These are phyloP conservation scores for Dothistroma septosporum DNA, from an alignment of 2,329 filamentous ascomycete species.

Conservation along the genomic window DNA sequence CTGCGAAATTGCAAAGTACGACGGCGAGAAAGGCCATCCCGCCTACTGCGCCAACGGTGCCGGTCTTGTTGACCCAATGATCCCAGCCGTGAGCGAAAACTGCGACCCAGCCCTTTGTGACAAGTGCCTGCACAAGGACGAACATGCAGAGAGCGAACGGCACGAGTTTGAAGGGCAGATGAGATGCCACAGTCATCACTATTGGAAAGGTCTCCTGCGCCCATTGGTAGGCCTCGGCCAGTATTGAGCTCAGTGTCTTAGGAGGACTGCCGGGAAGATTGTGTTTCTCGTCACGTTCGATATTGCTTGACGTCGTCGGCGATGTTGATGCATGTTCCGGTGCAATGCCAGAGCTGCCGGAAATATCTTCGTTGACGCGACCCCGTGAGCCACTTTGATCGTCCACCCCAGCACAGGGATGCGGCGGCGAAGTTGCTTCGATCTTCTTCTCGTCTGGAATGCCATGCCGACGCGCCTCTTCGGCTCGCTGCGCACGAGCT, in stretches of 20 bases:
- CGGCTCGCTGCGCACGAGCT: slow-evolving; percentile 41
- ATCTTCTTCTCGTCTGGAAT: background rate
- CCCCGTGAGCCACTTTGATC: background rate
- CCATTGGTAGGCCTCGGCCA: slow-evolving; percentile 51
- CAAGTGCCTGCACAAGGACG: slow-evolving; percentile 66
- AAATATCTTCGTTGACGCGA: background rate
- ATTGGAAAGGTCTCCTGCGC: slow-evolving; percentile 68
- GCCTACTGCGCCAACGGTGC: slow-evolving; percentile 63
- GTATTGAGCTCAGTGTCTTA: slow-evolving; percentile 53
- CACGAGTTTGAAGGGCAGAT: slow-evolving; percentile 64
- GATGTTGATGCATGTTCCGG: background rate
- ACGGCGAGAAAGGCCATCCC: slow-evolving; percentile 71
- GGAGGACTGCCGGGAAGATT: background rate
- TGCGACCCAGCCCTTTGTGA: slow-evolving; percentile 69
- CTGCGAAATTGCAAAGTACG: slow-evolving; percentile 69
- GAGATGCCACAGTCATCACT: slow-evolving; percentile 58
- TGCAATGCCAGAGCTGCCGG: background rate
- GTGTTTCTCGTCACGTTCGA: slow-evolving; percentile 11
- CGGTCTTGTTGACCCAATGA: slow-evolving; percentile 66
- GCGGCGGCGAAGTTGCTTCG: background rate
- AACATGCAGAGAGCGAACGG: slow-evolving; percentile 74
- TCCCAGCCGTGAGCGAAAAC: slow-evolving; percentile 68
- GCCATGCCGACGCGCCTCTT: slow-evolving; percentile 24
- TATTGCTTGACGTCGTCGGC: background rate
- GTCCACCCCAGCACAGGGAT: background rate